These are phyloP conservation scores for Yamadazyma dendronema DNA, from an alignment of 1,139 yeast genomes.

Conservation along the genomic window DNA sequence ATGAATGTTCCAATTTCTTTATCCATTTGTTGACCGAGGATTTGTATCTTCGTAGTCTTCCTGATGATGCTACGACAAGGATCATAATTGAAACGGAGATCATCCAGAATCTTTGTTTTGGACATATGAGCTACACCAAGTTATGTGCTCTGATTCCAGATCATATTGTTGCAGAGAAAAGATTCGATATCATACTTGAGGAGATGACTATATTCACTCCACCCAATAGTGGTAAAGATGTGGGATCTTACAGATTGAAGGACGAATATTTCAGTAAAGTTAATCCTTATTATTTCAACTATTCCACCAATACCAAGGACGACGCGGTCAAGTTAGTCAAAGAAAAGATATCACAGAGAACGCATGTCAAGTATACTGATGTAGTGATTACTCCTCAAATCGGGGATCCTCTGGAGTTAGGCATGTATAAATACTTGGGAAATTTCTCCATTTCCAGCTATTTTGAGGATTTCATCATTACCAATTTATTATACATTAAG, in stretches of 20 bases:
- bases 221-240: constrained; percentile 63
- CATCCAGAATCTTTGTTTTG: constrained; percentile 75
- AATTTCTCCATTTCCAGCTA: constrained; percentile 50
- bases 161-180: constrained; percentile 65
- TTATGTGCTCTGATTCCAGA: constrained; percentile 73
- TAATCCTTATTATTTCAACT: constrained; percentile 83
- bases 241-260: constrained; percentile 69
- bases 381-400: constrained; percentile 52
- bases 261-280: constrained; percentile 52
- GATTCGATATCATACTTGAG: constrained; percentile 66
- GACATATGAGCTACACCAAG: constrained; percentile 69
- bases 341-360: constrained; percentile 30
- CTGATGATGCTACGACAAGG: constrained; percentile 51
- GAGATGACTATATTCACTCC: constrained; percentile 61
- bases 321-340: constrained; percentile 64
- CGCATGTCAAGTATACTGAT: constrained; percentile 29
- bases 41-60: constrained; percentile 50
- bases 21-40: constrained; percentile 73
- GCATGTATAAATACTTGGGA: constrained; percentile 34
- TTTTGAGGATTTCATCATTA: constrained; percentile 52
- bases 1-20: constrained; percentile 73
- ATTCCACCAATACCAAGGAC: constrained; percentile 74
- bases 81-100: constrained; percentile 64
- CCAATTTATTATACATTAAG: constrained; percentile 44
- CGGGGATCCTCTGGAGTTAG: constrained; percentile 25